Evolutionary conservation across 2,329 filamentous ascomycete genomes (phyloP), one percentile per base, ranked within the genome.

Genomic region (Pseudopyricularia javanii): DNA sequence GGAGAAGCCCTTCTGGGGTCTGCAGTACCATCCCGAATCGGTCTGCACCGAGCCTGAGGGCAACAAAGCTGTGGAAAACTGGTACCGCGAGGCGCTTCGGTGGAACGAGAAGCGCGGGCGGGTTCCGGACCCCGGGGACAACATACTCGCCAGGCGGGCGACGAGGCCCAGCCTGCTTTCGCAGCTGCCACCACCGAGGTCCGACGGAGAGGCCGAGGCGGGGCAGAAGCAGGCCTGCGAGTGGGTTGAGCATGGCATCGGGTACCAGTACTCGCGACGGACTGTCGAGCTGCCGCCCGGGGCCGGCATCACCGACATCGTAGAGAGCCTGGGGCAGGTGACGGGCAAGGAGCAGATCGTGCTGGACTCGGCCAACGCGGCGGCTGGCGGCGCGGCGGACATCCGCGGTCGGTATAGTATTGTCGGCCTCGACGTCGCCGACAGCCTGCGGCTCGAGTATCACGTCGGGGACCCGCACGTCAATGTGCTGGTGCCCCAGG

Each of bases 11-110:
- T 86, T 91, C 57, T 94, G 86, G 83, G 91, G 86, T 0, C 74
- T 95, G 17, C 91, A 95, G 63, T 95, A 93, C 60, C 90, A 95
- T 62, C 90, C 90, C 0, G 90, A 96, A 66, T 95, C 88, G 0
- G 79, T 89, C 14, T 95, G 89, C 64, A 94, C 90, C 4, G 86
- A 88, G 37, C 68, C 73, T 3, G 76, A 78, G 55, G 83, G 86
- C 1, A 78, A 75, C 20, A 69, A 71, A 14, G 73, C 95, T 26
- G 73, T 95, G 34, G 67, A 67, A 50, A 88, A 87, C 61, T 95
- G 90, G 88, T 93, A 90, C 75, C 63, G 66, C 4, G 73, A 80
- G 61, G 82, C 83, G 1, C 68, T 74, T 53, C 64, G 66, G 43
- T 90, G 85, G 80, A 86, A 83, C 49, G 60, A 68, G 32, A 54